These are phyloP conservation scores for Candida sanyaensis DNA, from an alignment of 1,139 yeast species.

Conservation along the genomic window DNA sequence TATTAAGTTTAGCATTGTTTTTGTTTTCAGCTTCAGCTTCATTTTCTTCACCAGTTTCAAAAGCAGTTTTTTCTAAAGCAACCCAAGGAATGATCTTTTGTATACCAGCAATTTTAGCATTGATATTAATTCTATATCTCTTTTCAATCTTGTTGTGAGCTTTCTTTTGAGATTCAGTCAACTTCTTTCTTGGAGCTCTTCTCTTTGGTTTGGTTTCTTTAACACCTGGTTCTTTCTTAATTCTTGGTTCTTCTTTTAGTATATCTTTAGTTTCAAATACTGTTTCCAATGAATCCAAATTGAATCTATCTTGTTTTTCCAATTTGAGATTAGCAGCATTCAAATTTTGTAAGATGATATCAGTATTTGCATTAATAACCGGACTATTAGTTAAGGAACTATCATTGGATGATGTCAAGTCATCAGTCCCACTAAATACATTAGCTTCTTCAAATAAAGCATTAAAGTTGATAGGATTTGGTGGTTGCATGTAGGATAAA, in stretches of 20 bases:
- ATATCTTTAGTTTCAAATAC: constrained; percentile 29
- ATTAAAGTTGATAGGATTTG: constrained; percentile 7
- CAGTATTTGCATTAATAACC: constrained; percentile 3
- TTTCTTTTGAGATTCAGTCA: constrained; percentile 62
- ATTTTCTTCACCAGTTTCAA: constrained; percentile 44
- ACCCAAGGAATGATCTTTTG: constrained; percentile 69
- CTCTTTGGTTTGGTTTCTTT: constrained; percentile 19
- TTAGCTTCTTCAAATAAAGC: constrained; percentile 4
- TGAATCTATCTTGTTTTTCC: constrained; percentile 13
- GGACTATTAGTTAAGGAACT: constrained; percentile 13
- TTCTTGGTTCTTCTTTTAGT: constrained; percentile 17
- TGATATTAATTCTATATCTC: constrained; percentile 70
- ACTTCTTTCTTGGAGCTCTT: constrained; percentile 57
- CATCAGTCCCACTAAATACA: constrained; percentile 7
- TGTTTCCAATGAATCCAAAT: constrained; percentile 23
- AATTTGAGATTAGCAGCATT: constrained; percentile 14
- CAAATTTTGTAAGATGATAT: constrained; percentile 5
- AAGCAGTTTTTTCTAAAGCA: constrained; percentile 58
- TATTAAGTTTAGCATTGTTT: constrained; percentile 43
- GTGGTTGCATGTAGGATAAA: constrained; percentile 10
- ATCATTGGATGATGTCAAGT: constrained; percentile 8
- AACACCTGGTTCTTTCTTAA: constrained; percentile 1
- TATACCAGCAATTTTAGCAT: constrained; percentile 67
- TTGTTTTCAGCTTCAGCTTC: constrained; percentile 18
- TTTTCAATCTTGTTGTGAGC: constrained; percentile 75